Percentiles rank a stretch among this genome's conserved stretches.
Conservation (phyloP, 371 early-diverging fungal genomes). For the Amoeboradix gromovi region DNA sequence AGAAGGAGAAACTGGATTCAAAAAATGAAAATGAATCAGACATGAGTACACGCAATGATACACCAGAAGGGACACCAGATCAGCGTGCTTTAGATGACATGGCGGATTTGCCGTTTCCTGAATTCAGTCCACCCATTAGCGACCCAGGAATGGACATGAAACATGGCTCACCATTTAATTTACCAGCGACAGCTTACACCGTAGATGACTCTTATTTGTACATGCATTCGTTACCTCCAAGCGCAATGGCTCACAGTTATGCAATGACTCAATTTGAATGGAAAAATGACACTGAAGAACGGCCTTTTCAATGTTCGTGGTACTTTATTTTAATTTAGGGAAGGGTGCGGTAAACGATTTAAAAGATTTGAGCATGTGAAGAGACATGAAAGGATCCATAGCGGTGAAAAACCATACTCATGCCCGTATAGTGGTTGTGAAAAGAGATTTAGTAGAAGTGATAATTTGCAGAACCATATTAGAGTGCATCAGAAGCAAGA, state of each 20-base stretch:
- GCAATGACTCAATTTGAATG: neutral
- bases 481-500: neutral
- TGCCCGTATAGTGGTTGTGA: constrained; percentile 22
- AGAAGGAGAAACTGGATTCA: neutral
- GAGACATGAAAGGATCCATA: constrained; percentile 14
- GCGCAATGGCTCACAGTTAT: neutral
- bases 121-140: neutral
- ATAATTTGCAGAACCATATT: constrained; percentile 6
- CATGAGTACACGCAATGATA: neutral
- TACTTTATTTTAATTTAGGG: too few relatives aligned
- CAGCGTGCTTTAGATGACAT: neutral
- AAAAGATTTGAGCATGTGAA: constrained; percentile 19
- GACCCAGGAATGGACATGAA: neutral
- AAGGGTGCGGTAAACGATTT: constrained; percentile 13
- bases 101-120: neutral
- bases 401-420: constrained; percentile 28
- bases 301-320: neutral
- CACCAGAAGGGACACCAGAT: neutral
- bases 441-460: constrained; percentile 40
- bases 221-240: neutral
- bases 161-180: neutral
- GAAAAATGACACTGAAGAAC: neutral
- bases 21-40: neutral
- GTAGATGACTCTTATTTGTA: neutral
- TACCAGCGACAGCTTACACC: neutral